Conservation (phyloP, 352 stramenopile genomes). For the Phytophthora sp. region DNA sequence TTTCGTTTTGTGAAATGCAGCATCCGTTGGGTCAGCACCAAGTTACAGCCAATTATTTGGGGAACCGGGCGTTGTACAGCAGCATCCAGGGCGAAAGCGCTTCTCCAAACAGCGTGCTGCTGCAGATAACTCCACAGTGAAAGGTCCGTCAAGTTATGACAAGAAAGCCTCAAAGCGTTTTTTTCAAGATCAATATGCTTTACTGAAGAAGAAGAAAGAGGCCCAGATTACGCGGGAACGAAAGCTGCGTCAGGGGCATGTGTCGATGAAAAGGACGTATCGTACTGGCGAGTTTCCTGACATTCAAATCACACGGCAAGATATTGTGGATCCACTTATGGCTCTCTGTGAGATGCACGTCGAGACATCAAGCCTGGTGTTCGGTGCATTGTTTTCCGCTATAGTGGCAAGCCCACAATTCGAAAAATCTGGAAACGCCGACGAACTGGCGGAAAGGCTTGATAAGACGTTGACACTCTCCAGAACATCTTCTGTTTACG, state of each 20-base stretch:
- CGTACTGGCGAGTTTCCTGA: slow-evolving; percentile 76
- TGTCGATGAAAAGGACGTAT: slow-evolving; percentile 76
- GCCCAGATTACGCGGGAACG: slow-evolving; percentile 55
- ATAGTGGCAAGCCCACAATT: slow-evolving; percentile 49
- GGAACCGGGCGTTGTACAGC: slow-evolving; percentile 13
- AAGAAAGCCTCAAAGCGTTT: slow-evolving; percentile 49
- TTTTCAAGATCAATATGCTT: slow-evolving; percentile 69
- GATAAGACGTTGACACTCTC: slow-evolving; percentile 32
- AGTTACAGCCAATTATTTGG: slow-evolving; percentile 14
- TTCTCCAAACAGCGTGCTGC: slow-evolving; percentile 42
- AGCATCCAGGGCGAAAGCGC: slow-evolving; percentile 14
- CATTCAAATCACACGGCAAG: slow-evolving; percentile 76
- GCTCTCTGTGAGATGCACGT: slow-evolving; percentile 60
- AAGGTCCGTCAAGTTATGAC: slow-evolving; percentile 28
- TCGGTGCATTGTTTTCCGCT: slow-evolving; percentile 50
- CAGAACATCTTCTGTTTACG: slow-evolving; percentile 37
- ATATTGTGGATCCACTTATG: slow-evolving; percentile 76
- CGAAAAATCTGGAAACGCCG: slow-evolving; percentile 23
- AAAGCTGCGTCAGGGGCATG: slow-evolving; percentile 54
- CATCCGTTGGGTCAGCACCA: slow-evolving; percentile 6
- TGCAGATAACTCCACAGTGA: slow-evolving; percentile 7
- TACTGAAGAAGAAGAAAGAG: slow-evolving; percentile 62
- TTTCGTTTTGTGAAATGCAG: slow-evolving; percentile 9
- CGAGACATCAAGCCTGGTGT: slow-evolving; percentile 50
- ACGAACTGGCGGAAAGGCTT: slow-evolving; percentile 23